Evolutionary conservation across 1,284 basidiomycete genomes (phyloP).

Genomic region (Ustilago trichophora): DNA sequence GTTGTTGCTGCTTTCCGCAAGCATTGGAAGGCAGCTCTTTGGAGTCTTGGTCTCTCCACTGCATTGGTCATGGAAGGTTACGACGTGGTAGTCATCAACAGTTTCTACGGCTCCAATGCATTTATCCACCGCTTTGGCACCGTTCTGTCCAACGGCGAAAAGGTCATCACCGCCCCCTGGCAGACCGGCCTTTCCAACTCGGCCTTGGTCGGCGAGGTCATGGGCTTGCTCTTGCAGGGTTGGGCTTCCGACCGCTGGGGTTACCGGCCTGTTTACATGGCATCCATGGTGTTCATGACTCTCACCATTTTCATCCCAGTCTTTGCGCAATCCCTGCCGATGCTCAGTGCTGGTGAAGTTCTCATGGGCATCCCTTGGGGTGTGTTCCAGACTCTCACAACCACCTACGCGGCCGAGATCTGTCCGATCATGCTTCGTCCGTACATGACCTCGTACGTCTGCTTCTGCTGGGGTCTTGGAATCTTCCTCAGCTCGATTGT

Average conservation of each 20-base stretch:
- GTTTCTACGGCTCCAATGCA: conserved; percentile 31
- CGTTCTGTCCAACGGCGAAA: conserved; percentile 3
- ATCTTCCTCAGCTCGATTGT: conserved; percentile 68
- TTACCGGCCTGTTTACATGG: conserved; percentile 55
- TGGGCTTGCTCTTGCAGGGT: conserved; percentile 31
- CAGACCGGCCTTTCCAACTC: conserved; percentile 66
- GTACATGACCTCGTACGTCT: conserved; percentile 69
- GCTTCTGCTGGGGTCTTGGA: conserved; percentile 69
- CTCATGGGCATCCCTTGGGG: conserved; percentile 68
- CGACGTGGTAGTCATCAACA: conserved; percentile 66
- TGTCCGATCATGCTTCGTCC: conserved; percentile 69
- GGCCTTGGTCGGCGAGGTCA: conserved; percentile 26
- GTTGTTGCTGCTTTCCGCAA: conserved; percentile 65
- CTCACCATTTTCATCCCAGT: conserved; percentile 64
- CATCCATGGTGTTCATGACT: conserved; percentile 63
- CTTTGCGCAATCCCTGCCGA: conserved; percentile 67
- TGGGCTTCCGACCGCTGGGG: conserved; percentile 31
- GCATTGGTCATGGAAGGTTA: conserved; percentile 70
- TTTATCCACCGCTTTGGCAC: conserved; percentile 63
- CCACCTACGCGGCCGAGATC: conserved; percentile 70
- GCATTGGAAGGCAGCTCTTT: conserved; percentile 68
- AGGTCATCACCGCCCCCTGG: conserved; percentile 68
- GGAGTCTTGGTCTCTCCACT: conserved; percentile 68
- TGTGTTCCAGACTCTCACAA: conserved; percentile 68
- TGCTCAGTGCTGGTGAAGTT: conserved; percentile 66